Conservation (phyloP, 306 rosid species). For the Quillaja saponaria region DNA sequence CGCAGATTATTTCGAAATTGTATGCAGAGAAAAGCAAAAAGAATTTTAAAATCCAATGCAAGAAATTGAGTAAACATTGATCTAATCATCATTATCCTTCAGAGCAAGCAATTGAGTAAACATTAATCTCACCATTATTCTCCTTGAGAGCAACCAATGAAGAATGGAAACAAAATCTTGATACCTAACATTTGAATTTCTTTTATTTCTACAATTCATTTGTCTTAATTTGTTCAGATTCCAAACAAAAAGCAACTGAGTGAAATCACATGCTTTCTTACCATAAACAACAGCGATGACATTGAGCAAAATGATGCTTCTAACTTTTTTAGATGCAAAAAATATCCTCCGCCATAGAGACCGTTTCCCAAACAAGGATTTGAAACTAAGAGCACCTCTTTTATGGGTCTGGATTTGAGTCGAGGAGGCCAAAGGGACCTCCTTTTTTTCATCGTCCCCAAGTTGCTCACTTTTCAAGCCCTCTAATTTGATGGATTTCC, state of each 20-base stretch:
- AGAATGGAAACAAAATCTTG: too few species aligned
- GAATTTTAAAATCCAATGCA: too few species aligned
- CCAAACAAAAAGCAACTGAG: background rate
- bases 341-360: constrained; percentile 51
- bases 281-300: constrained; percentile 57
- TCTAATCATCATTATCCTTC: too few species aligned
- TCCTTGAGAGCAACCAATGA: too few species aligned
- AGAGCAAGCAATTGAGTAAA: too few species aligned
- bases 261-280: constrained; percentile 20
- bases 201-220: too few species aligned
- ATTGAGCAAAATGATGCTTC: constrained; percentile 69
- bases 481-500: constrained; percentile 22
- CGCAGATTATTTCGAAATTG: too few species aligned
- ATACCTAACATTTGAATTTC: too few species aligned
- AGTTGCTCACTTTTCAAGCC: constrained; percentile 19
- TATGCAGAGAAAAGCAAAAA: too few species aligned
- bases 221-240: background rate
- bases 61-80: too few species aligned
- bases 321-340: constrained; percentile 58
- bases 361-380: constrained; percentile 40
- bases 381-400: constrained; percentile 17
- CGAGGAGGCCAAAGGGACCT: constrained; percentile 11
- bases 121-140: too few species aligned
- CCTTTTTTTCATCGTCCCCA: background rate
- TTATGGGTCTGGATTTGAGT: background rate